Percentiles rank a stretch among this genome's conserved stretches.
Evolutionary conservation across 306 rosid species (phyloP).

Genomic region (Cyamopsis tetragonoloba): DNA sequence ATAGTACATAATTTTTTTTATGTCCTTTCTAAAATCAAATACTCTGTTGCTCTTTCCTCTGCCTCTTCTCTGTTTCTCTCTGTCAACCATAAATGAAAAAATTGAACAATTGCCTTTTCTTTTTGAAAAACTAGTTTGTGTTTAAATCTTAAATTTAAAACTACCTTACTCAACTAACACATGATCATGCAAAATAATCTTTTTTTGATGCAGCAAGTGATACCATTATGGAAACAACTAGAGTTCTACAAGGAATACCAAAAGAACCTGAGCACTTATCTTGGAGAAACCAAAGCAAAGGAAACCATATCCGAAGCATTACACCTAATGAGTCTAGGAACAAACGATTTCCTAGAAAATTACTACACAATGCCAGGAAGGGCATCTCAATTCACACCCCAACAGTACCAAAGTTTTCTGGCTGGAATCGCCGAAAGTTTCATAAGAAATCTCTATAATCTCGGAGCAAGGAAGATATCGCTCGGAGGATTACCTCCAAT

Average conservation of each 20-base stretch:
- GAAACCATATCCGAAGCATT: slow-evolving; percentile 50
- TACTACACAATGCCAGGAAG: slow-evolving; percentile 62
- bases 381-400: slow-evolving; percentile 43
- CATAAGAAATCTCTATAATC: slow-evolving; percentile 48
- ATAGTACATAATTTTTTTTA: too few species aligned
- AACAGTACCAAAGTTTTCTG: slow-evolving; percentile 53
- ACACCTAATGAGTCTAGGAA: slow-evolving; percentile 70
- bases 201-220: slow-evolving; percentile 69
- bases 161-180: background rate
- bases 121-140: background rate
- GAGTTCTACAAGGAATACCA: slow-evolving; percentile 71
- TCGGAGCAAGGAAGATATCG: slow-evolving; percentile 84
- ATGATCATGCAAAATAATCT: background rate
- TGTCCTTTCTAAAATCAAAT: too few species aligned
- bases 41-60: too few species aligned
- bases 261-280: slow-evolving; percentile 45
- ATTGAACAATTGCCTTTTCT: background rate
- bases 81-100: background rate
- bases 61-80: background rate
- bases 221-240: slow-evolving; percentile 78
- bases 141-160: background rate
- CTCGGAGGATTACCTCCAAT: slow-evolving; percentile 91
- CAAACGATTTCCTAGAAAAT: slow-evolving; percentile 87
- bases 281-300: slow-evolving; percentile 48
- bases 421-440: slow-evolving; percentile 58